Percentiles rank a stretch among this genome's conserved stretches.
These are phyloP conservation scores for Ceriops zippeliana DNA, from an alignment of 345 rosid genomes.

Conservation along the genomic window DNA sequence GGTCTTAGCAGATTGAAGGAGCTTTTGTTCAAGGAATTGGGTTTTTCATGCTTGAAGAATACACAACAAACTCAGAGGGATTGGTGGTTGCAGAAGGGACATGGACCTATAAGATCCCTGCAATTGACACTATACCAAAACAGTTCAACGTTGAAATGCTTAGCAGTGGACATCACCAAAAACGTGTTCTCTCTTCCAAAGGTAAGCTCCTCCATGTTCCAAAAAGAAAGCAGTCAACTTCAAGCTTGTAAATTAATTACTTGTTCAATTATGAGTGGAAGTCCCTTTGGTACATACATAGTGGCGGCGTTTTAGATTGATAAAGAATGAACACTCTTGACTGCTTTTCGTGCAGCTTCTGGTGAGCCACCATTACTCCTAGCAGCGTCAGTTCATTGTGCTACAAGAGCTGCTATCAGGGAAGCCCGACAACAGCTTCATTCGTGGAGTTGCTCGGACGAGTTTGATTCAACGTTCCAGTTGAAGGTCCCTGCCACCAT, in stretches of 20 bases:
- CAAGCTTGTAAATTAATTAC: not conserved
- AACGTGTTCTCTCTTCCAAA: constrained; percentile 87
- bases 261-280: not conserved
- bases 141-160: constrained; percentile 69
- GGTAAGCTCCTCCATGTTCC: constrained; percentile 28
- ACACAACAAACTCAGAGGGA: constrained; percentile 72
- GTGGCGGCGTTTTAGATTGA: not conserved
- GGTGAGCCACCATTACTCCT: constrained; percentile 90
- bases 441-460: constrained; percentile 42
- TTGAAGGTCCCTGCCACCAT: constrained; percentile 80
- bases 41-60: constrained; percentile 87
- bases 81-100: constrained; percentile 65
- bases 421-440: constrained; percentile 64
- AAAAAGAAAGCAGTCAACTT: not conserved
- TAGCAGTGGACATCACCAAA: constrained; percentile 68
- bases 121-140: constrained; percentile 73
- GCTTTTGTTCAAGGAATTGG: constrained; percentile 95
- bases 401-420: constrained; percentile 63
- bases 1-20: constrained; percentile 73
- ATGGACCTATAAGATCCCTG: constrained; percentile 85
- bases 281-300: not conserved
- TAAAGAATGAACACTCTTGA: not conserved
- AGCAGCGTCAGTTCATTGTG: constrained; percentile 88
- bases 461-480: constrained; percentile 32
- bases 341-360: constrained; percentile 58